Conservation (phyloP, 2,329 filamentous ascomycete genomes). For the Calonectria multiphialidica region DNA sequence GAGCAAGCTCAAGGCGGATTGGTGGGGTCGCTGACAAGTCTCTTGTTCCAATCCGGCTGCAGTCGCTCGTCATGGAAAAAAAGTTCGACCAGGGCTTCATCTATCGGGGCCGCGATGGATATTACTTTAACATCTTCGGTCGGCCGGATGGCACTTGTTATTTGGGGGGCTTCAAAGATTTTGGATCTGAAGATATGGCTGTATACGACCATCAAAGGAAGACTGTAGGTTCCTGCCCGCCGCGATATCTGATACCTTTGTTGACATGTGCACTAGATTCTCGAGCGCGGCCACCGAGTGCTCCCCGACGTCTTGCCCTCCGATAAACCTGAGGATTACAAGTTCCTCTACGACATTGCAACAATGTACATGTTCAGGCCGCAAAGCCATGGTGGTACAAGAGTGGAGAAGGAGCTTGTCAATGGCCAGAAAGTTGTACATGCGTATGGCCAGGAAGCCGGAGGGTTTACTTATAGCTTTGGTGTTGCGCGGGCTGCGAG, state of each 20-base stretch:
- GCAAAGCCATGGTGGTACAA: background rate
- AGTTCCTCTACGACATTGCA: conserved; percentile 16
- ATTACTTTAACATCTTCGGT: conserved; percentile 16
- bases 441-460: conserved; percentile 18
- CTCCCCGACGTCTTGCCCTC: background rate
- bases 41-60: conserved; percentile 2
- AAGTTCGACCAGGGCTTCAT: conserved; percentile 9
- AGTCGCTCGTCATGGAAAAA: conserved; percentile 10
- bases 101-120: conserved; percentile 14
- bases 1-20: background rate
- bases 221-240: background rate
- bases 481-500: background rate
- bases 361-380: background rate
- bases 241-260: background rate
- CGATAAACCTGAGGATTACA: conserved; percentile 1
- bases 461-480: conserved; percentile 14
- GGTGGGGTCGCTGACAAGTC: background rate
- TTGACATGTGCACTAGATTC: background rate
- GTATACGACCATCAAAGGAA: conserved; percentile 9
- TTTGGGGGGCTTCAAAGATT: conserved; percentile 13
- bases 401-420: conserved; percentile 5
- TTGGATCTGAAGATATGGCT: background rate
- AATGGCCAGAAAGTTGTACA: conserved; percentile 18
- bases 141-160: conserved; percentile 12
- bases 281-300: background rate